These are phyloP conservation scores for Sesbania bispinosa DNA, from an alignment of 306 rosid genomes.

Conservation along the genomic window DNA sequence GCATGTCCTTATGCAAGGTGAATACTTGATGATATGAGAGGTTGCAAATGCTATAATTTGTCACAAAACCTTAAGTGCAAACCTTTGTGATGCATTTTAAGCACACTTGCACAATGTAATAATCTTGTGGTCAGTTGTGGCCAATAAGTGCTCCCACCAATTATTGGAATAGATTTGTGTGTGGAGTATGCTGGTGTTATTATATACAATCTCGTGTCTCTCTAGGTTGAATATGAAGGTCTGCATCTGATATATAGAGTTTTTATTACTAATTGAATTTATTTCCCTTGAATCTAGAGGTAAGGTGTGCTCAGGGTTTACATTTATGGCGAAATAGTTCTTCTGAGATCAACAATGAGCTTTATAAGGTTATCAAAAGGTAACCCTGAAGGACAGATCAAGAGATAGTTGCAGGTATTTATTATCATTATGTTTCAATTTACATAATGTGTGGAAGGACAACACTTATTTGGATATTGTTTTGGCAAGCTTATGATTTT, in stretches of 20 bases:
- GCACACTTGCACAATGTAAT: slow-evolving; percentile 4
- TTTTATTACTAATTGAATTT: slow-evolving; percentile 9
- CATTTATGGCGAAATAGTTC: slow-evolving; percentile 63
- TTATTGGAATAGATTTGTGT: not conserved
- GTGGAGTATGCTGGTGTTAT: slow-evolving; percentile 6
- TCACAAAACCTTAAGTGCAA: not conserved
- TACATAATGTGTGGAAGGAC: not conserved
- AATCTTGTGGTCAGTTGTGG: not conserved
- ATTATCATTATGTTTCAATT: not conserved
- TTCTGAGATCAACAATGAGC: slow-evolving; percentile 47
- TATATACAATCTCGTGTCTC: not conserved
- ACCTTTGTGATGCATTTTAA: not conserved
- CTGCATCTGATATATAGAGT: no score
- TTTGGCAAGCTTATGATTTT: slow-evolving; percentile 68
- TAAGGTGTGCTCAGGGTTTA: slow-evolving; percentile 45
- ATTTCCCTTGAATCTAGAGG: slow-evolving; percentile 38
- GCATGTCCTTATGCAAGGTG: not conserved
- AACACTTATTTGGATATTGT: slow-evolving; percentile 11
- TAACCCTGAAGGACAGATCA: slow-evolving; percentile 33
- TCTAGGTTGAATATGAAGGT: no score
- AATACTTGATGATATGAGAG: not conserved
- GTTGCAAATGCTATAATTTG: no score
- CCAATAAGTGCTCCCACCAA: not conserved
- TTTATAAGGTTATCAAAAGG: slow-evolving; percentile 51
- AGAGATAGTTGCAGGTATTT: slow-evolving; percentile 56